phyloP scores from a whole-genome alignment of 768 basidiomycete species.

The Tulasnella sp. region DNA sequence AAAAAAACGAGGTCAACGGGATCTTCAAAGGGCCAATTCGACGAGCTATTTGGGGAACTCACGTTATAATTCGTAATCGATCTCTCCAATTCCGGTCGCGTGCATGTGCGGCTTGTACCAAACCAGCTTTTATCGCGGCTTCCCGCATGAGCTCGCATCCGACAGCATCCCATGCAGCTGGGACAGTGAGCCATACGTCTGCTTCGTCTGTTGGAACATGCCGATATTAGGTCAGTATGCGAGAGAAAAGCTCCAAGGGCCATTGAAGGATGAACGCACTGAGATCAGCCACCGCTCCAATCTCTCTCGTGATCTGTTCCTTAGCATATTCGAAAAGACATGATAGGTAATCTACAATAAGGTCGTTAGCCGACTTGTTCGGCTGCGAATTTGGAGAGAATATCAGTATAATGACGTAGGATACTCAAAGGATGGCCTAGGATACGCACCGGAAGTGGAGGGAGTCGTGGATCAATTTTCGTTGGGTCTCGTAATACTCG shows the following conservation, averaged over 20 bases:
- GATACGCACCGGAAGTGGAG: constrained; percentile 57
- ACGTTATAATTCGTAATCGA: constrained; percentile 73
- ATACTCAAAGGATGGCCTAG: background rate
- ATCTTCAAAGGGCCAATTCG: background rate
- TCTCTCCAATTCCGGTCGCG: constrained; percentile 71
- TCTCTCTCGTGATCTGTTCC: constrained; percentile 77
- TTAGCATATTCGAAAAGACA: constrained; percentile 83
- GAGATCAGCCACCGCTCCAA: constrained; percentile 75
- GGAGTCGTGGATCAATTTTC: constrained; percentile 64
- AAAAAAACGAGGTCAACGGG: constrained; percentile 4
- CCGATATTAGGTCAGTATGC: no score
- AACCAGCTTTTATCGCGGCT: constrained; percentile 68
- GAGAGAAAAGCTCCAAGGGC: background rate
- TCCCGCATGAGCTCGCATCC: constrained; percentile 81
- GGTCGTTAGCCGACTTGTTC: constrained; percentile 35
- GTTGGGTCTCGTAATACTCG: constrained; percentile 63
- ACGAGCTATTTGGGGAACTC: constrained; percentile 15
- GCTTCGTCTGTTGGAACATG: constrained; percentile 48
- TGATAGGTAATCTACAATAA: constrained; percentile 74
- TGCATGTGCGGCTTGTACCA: constrained; percentile 60
- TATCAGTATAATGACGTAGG: background rate
- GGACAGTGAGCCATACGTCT: constrained; percentile 78
- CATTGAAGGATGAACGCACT: constrained; percentile 36
- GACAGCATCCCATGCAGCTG: constrained; percentile 83
- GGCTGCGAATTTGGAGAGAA: background rate